phyloP scores from a whole-genome alignment of 2,329 filamentous ascomycete genomes.

The Davidsoniella neocaledoniae region DNA sequence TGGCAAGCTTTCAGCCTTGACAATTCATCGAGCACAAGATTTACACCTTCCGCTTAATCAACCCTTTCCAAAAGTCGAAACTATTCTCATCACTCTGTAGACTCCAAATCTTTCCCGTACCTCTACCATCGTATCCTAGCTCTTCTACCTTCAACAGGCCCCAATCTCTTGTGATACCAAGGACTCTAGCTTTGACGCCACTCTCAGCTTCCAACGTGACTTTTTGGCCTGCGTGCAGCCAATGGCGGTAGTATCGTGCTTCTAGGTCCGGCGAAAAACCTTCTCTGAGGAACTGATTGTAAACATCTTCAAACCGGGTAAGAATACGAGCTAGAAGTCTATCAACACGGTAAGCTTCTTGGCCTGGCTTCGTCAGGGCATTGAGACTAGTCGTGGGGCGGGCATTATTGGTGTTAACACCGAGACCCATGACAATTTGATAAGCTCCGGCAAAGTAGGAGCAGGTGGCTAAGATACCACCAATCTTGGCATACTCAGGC shows the following conservation, averaged over 20 bases:
- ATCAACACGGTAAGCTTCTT: slow-evolving; percentile 51
- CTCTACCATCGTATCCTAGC: slow-evolving; percentile 51
- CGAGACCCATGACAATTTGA: slow-evolving; percentile 71
- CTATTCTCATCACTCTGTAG: slow-evolving; percentile 95
- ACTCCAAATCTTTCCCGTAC: slow-evolving; percentile 63
- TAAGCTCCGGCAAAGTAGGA: slow-evolving; percentile 62
- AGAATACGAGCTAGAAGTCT: slow-evolving; percentile 68
- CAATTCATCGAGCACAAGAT: neutral
- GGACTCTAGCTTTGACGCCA: slow-evolving; percentile 55
- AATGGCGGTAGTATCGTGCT: slow-evolving; percentile 59
- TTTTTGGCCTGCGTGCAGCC: slow-evolving; percentile 65
- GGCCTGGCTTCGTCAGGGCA: slow-evolving; percentile 38
- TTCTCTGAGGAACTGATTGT: slow-evolving; percentile 52
- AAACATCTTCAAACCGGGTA: slow-evolving; percentile 59
- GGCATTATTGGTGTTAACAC: slow-evolving; percentile 70
- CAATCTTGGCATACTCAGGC: slow-evolving; percentile 64
- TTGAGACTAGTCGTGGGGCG: slow-evolving; percentile 78
- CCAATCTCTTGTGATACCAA: slow-evolving; percentile 85
- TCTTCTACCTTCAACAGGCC: slow-evolving; percentile 76
- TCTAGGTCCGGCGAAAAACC: slow-evolving; percentile 66
- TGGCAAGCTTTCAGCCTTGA: no score
- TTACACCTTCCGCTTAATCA: slow-evolving; percentile 64
- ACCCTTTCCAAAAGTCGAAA: slow-evolving; percentile 88
- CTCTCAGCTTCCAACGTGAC: slow-evolving; percentile 67
- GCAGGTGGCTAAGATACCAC: slow-evolving; percentile 82